Percentiles rank a stretch among this genome's conserved stretches.
Evolutionary conservation across 164 flowering plant species (phyloP).

Genomic region (Echeveria elegans): DNA sequence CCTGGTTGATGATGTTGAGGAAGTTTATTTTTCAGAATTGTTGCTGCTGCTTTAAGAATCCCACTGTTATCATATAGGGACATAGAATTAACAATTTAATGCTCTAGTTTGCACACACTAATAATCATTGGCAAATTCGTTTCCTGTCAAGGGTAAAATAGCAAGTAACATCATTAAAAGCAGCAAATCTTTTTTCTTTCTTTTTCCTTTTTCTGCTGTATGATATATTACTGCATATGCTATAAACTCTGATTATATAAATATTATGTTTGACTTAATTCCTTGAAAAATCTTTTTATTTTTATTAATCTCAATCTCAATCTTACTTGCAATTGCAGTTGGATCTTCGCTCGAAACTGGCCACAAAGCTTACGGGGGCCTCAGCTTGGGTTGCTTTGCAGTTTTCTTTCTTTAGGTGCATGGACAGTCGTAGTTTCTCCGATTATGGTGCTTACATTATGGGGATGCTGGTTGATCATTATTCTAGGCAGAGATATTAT

Average conservation of each 20-base stretch:
- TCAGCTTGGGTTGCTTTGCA: slow-evolving; percentile 64
- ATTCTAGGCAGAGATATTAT: slow-evolving; percentile 70
- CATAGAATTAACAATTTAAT: not conserved
- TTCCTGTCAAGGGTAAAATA: not conserved
- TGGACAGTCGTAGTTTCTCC: slow-evolving; percentile 87
- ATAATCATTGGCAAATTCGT: not conserved
- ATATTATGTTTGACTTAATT: not conserved
- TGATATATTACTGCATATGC: too few relatives aligned
- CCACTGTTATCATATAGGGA: not conserved
- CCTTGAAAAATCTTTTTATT: not conserved
- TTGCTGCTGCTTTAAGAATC: not conserved
- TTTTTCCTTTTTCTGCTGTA: not conserved
- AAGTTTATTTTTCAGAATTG: too few relatives aligned
- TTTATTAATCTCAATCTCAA: too few relatives aligned
- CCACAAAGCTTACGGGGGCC: slow-evolving; percentile 69
- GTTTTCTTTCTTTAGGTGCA: slow-evolving; percentile 53
- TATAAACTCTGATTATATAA: too few relatives aligned
- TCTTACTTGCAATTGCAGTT: slow-evolving; percentile 43
- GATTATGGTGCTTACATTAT: slow-evolving; percentile 50
- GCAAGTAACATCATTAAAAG: not conserved
- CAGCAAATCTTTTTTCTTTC: not conserved
- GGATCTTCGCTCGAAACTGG: slow-evolving; percentile 99
- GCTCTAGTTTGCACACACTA: not conserved
- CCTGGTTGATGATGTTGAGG: not conserved
- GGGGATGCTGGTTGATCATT: slow-evolving; percentile 84